phyloP scores from a whole-genome alignment of 441 rosid species.

The Gossypium gossypioides region DNA sequence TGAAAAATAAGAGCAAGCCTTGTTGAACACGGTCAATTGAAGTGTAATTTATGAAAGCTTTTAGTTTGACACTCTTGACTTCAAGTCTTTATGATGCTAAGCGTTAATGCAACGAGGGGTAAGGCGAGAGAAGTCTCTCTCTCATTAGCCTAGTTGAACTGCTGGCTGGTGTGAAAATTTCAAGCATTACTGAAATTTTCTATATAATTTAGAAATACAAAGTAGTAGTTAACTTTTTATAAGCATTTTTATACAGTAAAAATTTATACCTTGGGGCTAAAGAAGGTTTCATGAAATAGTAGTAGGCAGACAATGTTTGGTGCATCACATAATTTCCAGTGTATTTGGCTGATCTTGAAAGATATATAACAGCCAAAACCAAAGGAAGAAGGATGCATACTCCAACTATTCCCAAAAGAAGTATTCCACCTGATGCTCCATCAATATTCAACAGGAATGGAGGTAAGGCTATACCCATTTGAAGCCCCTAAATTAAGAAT shows the following conservation, averaged over 20 bases:
- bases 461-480: constrained; percentile 99
- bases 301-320: constrained; percentile 80
- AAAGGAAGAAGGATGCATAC: constrained; percentile 91
- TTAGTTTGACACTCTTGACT: background rate
- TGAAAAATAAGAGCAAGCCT: background rate
- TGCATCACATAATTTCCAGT: constrained; percentile 98
- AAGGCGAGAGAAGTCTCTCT: background rate
- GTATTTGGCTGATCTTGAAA: constrained; percentile 88
- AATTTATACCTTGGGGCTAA: constrained; percentile 77
- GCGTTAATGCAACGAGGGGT: background rate
- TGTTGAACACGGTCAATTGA: background rate
- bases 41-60: background rate
- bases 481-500: constrained; percentile 62
- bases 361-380: constrained; percentile 88
- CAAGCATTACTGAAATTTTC: background rate
- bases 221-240: background rate
- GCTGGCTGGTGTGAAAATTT: background rate
- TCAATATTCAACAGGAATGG: constrained; percentile 83
- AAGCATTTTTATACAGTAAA: background rate
- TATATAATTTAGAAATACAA: background rate
- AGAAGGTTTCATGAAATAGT: constrained; percentile 89
- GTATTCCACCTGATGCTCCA: constrained; percentile 92
- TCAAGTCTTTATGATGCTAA: background rate
- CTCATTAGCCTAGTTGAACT: background rate
- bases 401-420: constrained; percentile 94